Evolutionary conservation across 768 basidiomycete species (phyloP), one percentile per base, ranked within the genome.

Genomic region (Glaciozyma martinii): DNA sequence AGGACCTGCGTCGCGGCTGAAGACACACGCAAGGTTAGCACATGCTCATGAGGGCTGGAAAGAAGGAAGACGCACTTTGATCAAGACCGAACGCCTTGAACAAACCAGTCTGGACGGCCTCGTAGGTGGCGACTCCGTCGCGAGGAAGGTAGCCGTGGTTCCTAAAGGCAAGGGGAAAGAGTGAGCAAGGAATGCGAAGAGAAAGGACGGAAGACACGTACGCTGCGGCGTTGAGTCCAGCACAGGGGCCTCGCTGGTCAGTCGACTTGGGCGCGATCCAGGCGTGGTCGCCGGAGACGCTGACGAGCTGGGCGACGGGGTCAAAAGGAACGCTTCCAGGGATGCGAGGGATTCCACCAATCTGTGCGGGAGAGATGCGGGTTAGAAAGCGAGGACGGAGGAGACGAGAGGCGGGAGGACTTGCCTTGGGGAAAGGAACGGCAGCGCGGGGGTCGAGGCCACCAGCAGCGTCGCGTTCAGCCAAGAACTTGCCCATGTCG

Each of bases 91-190:
- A 50, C 25, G 49, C 49, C 23, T 50, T 9, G 6, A 4, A 50
- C 13, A 50, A n/a, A 25, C 23, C 49, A 15, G 49, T 50, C 25
- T 50, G n/a, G 13, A 50, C 49, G 12, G 49, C 49, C n/a, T n/a
- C 46, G 46, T 19, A 50, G 49, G 49, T 50, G n/a, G 49, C 49
- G 27, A 50, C 10, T 25, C 49, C 49, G 16, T 50, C 49, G 7
- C 49, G 49, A 27, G 49, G 49, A n/a, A 50, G 49, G 49, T 50
- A 50, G 21, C 49, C 49, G 49, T 50, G 49, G 49, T 50, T 50
- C 7, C n/a, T n/a, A n/a, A n/a, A n/a, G n/a, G n/a, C n/a, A n/a
- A n/a, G n/a, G n/a, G n/a, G n/a, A n/a, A n/a, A n/a, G n/a, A n/a
- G n/a, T n/a, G n/a, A n/a, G n/a, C n/a, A n/a, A n/a, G n/a, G n/a